A percentile compares a stretch with the other conserved stretches of the same genome.
Evolutionary conservation across 1,284 basidiomycete genomes (phyloP).

Genomic region (Thelephora terrestris): DNA sequence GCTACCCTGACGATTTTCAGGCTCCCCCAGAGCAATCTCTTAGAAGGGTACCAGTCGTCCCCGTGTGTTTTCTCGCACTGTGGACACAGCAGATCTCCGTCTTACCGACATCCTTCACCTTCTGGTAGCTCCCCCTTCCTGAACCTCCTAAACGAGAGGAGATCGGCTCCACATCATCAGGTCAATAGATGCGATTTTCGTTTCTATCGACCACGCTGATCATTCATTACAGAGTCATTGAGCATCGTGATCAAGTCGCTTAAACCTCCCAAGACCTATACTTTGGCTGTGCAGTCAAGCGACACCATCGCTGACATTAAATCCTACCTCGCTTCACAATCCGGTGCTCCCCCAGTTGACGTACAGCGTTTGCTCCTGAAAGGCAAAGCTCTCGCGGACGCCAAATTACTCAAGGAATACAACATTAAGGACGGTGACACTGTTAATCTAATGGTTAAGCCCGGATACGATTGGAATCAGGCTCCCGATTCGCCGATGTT

Average conservation of each 20-base stretch:
- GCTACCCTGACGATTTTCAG: constrained; percentile 67
- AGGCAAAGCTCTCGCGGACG: constrained; percentile 84
- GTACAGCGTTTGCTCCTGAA: constrained; percentile 80
- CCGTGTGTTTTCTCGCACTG: constrained; percentile 34
- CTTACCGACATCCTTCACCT: background rate
- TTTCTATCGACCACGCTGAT: background rate
- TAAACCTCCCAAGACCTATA: constrained; percentile 75
- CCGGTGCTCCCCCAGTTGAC: constrained; percentile 59
- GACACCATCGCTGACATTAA: constrained; percentile 79
- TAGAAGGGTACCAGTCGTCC: constrained; percentile 63
- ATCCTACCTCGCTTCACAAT: constrained; percentile 49
- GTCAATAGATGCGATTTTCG: constrained; percentile 16
- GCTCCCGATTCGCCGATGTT: constrained; percentile 16
- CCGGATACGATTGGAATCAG: constrained; percentile 61
- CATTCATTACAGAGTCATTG: constrained; percentile 36
- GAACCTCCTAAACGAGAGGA: constrained; percentile 41
- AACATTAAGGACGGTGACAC: constrained; percentile 68
- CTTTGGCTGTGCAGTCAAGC: constrained; percentile 59
- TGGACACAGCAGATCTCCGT: background rate
- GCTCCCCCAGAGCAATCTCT: constrained; percentile 63
- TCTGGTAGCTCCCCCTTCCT: constrained; percentile 26
- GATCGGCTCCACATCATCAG: constrained; percentile 25
- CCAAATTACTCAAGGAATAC: constrained; percentile 84
- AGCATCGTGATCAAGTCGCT: constrained; percentile 78
- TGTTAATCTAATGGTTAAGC: constrained; percentile 77